Percentiles rank a stretch among this genome's conserved stretches.
Conservation (phyloP, 768 basidiomycete species). For the Pholiota conissans region DNA sequence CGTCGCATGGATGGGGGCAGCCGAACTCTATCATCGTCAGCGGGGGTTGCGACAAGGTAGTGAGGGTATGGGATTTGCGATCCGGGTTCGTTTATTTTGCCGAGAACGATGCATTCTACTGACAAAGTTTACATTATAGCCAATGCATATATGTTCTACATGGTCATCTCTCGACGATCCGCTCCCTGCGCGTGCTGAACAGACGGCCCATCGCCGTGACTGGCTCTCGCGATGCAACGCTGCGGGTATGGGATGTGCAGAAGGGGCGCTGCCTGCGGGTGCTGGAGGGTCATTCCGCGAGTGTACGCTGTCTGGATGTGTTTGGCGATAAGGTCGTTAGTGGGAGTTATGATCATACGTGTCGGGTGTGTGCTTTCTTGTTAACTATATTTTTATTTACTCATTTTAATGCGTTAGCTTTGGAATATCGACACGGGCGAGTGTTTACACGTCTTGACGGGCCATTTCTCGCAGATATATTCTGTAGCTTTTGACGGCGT, state of each 20-base stretch:
- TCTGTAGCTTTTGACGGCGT: slow-evolving; percentile 88
- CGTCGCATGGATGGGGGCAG: slow-evolving; percentile 90
- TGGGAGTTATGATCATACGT: slow-evolving; percentile 91
- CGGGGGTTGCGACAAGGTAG: slow-evolving; percentile 88
- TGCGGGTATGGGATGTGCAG: slow-evolving; percentile 94
- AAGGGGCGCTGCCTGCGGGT: slow-evolving; percentile 64
- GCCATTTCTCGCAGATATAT: slow-evolving; percentile 90
- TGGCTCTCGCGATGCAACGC: slow-evolving; percentile 82
- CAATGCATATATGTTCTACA: slow-evolving; percentile 76
- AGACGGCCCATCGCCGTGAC: slow-evolving; percentile 87
- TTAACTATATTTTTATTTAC: neutral
- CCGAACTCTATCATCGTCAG: slow-evolving; percentile 81
- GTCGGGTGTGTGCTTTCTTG: slow-evolving; percentile 55
- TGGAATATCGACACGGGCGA: slow-evolving; percentile 92
- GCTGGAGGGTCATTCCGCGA: slow-evolving; percentile 74
- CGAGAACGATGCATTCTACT: too few species aligned
- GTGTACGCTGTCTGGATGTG: slow-evolving; percentile 88
- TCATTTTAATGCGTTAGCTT: slow-evolving; percentile 42
- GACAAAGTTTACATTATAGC: too few species aligned
- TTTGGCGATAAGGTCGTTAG: slow-evolving; percentile 83
- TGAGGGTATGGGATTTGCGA: slow-evolving; percentile 91
- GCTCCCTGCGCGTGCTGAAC: slow-evolving; percentile 87
- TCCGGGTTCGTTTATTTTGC: slow-evolving; percentile 63
- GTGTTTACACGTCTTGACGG: slow-evolving; percentile 78
- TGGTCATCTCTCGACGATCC: slow-evolving; percentile 89